These are phyloP conservation scores for Salinomyces thailandicus DNA, from an alignment of 2,329 filamentous ascomycete genomes.

Conservation along the genomic window DNA sequence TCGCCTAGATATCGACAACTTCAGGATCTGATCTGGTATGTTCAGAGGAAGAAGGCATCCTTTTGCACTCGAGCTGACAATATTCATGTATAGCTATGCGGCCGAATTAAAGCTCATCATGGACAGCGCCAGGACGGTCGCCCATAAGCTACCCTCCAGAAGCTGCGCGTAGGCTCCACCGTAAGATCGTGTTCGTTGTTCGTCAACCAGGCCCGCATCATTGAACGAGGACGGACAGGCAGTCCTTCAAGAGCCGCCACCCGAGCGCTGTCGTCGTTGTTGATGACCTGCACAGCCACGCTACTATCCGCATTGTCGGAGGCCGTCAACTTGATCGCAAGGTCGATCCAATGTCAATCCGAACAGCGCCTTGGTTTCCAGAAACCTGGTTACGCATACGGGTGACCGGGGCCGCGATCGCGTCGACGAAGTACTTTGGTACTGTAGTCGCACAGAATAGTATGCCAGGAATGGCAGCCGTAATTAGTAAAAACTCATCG, in stretches of 20 bases:
- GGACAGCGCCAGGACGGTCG: background rate
- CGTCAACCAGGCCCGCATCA: background rate
- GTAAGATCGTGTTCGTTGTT: background rate
- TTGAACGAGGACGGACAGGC: background rate
- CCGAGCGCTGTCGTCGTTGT: conserved; percentile 17
- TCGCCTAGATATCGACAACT: no score
- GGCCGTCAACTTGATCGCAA: conserved; percentile 22
- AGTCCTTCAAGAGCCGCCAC: conserved; percentile 6
- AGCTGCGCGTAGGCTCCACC: background rate
- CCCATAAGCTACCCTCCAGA: background rate
- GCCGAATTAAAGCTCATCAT: background rate
- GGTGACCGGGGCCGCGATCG: no score
- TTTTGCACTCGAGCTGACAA: no score
- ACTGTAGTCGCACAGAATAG: no score
- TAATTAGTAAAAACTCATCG: no score
- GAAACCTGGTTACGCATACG: no score
- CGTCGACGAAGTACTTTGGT: no score
- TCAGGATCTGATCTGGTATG: no score
- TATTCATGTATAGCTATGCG: background rate
- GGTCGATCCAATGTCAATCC: background rate
- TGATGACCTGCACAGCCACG: conserved; percentile 29
- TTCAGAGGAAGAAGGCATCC: no score
- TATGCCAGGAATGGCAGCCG: no score
- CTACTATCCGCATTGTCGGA: conserved; percentile 27
- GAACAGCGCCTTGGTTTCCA: background rate